Evolutionary conservation across 2,329 filamentous ascomycete species (phyloP).

Genomic region (Ceratocystis ficicola): DNA sequence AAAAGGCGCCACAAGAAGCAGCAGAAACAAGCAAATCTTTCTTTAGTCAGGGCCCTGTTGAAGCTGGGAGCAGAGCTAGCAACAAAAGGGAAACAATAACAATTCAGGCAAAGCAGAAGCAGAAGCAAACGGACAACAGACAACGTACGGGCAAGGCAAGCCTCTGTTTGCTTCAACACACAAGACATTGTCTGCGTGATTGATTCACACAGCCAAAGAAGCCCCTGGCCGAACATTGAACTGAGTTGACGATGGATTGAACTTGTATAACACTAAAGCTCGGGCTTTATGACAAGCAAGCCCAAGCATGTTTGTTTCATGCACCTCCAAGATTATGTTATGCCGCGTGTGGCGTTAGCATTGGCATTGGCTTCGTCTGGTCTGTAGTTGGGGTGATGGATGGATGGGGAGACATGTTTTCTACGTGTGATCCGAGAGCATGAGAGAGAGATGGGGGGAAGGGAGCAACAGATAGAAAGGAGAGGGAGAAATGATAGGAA

Average conservation of each 20-base stretch:
- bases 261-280: constrained; percentile 5
- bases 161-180: no score
- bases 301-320: constrained; percentile 11
- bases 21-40: no score
- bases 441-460: neutral
- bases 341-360: constrained; percentile 5
- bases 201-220: neutral
- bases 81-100: neutral
- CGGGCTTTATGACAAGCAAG: neutral
- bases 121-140: neutral
- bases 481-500: neutral
- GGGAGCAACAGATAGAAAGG: no score
- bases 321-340: constrained; percentile 11
- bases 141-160: neutral
- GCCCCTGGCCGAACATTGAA: neutral
- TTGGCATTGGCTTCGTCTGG: neutral
- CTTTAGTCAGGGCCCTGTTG: no score
- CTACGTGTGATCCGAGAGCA: neutral
- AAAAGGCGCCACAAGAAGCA: no score
- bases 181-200: neutral
- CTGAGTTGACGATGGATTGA: neutral
- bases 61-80: neutral
- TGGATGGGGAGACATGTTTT: neutral
- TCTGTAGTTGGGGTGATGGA: neutral
- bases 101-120: neutral